Base-by-base conservation (phyloP, 2,329 filamentous ascomycete genomes). In the Exophiala calicioides region DNA sequence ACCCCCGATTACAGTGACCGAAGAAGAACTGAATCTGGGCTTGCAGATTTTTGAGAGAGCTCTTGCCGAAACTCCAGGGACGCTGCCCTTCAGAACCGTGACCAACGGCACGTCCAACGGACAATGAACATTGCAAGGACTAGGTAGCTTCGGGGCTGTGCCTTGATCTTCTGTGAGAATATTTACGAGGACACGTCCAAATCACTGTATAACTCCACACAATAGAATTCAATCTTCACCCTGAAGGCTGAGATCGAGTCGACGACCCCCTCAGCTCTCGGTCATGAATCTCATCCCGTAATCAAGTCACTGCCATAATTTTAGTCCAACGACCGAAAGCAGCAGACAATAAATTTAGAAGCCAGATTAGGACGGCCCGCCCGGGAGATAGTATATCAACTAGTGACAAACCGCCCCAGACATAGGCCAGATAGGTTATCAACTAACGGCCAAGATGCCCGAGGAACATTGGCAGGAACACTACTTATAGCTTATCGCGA, bases 1-100 rank as follows among this genome's bases (percentile, higher is more conserved):
- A 4, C 80, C 79, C 18, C 80, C 81, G 0, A 77, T 84, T 30
- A 81, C 77, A 0, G 74, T 82, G 5, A 73, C 73, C 0, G 68
- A 68, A 19, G 67, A 72, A 34, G 67, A 80, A 61, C 60, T 81
- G 33, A 64, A 74, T 13, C 65, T 72, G 30, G 80, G 79, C 0
- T 57, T 85, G 47, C 55, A 47, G 2, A 76, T 84, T 35, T 66
- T 85, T 50, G 80, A 84, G 56, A 65, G 76, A 57, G 78, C 79
- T 1, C 77, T 84, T 12, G 27, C 31, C 16, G 33, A 33, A 19
- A 59, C 57, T 7, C 34, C 46, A 32, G 57, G 57, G 6, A 54
- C 43, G 3, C 48, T 51, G 52, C 51, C 52, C 16, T 31, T 58
- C n/a, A n/a, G n/a, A n/a, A n/a, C n/a, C n/a, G 16, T 27, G 24